Evolutionary conservation across 148 eudicot genomes (phyloP), one percentile per base, ranked within the genome.

Genomic region (Diospyros lotus): DNA sequence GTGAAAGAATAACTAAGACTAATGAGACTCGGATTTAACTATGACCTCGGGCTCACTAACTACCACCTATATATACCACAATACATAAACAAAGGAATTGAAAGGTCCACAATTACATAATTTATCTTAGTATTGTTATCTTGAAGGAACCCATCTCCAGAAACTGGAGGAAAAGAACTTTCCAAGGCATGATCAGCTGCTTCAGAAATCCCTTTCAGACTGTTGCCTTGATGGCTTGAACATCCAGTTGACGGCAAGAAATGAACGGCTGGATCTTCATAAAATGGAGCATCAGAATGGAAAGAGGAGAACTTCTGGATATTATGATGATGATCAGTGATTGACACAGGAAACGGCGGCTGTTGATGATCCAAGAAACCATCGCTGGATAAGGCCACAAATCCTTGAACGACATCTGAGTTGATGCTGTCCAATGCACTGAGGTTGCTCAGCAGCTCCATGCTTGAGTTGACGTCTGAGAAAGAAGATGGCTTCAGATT

Each of bases 401-500:
- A 73, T 10, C 83, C 82, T 7, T 83, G 78, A 70, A 80, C 28
- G 28, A 28, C 66, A 53, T 79, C 68, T 46, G 85, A 42, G 69
- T 77, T 80, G 55, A 59, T 69, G 46, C 45, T 64, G 14, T 75
- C 86, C 7, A 71, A 9, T 45, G 50, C 44, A 54, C 66, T 45
- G 67, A 76, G 40, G 68, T 76, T 76, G 77, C 64, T 75, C 11
- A 78, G 52, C 1, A 76, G 60, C 13, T 79, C 80, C 65, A 64
- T 70, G 67, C 15, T 68, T 73, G 84, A 50, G 74, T 77, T 84
- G 73, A 84, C 64, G 18, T 81, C 70, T 55, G 82, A 71, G 64
- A 74, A 75, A 48, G 79, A 75, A 53, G 28, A 28, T 28, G 79
- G 86, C 62, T 86, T 76, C 14, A 80, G 88, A 64, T 78, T 87